Base-by-base conservation (phyloP, 768 basidiomycete genomes). In the Mycena haematopus region DNA sequence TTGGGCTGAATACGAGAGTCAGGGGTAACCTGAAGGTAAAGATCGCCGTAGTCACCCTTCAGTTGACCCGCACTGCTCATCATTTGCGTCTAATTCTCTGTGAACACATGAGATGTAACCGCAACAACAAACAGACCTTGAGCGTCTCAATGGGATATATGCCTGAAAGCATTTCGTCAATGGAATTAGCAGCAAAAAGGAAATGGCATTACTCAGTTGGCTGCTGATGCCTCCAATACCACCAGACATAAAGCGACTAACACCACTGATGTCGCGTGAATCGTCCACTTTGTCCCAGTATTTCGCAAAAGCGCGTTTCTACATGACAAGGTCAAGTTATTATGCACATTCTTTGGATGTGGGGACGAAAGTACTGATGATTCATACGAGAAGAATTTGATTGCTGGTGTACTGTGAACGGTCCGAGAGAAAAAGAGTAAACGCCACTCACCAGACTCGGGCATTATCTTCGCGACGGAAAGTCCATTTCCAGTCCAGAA, bases 401-500 rank as follows among this genome's bases (percentile, higher is more conserved):
- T 97, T 27, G 97, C 97, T 50, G 13, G 19, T 31, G 19, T 1
- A 22, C 13, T 33, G 52, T 58, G n/a, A 62, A 47, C 24, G 19
- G 17, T 24, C 29, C 27, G 46, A 42, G 19, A 36, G 13, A 42
- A 35, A 19, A 35, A 9, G 0, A 46, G 19, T 14, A 44, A 1
- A 4, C 13, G 4, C 17, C 44, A 56, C 61, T 53, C 10, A 66
- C 65, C 66, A 46, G 95, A 98, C 80, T 99, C 96, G 6, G 96
- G 96, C 65, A 98, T 92, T 65, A 99, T 97, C 80, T 99, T 99
- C 55, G 87, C 84, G 27, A 98, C 91, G 51, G 96, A 98, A 56
- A 99, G 80, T 36, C 89, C 91, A 71, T 95, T 97, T 7, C 97
- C 97, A n/a, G 95, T 95, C 96, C 97, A 99, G 74, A 99, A 99